Evolutionary conservation across 2,329 filamentous ascomycete genomes (phyloP).

Genomic region (Fusarium globosum): DNA sequence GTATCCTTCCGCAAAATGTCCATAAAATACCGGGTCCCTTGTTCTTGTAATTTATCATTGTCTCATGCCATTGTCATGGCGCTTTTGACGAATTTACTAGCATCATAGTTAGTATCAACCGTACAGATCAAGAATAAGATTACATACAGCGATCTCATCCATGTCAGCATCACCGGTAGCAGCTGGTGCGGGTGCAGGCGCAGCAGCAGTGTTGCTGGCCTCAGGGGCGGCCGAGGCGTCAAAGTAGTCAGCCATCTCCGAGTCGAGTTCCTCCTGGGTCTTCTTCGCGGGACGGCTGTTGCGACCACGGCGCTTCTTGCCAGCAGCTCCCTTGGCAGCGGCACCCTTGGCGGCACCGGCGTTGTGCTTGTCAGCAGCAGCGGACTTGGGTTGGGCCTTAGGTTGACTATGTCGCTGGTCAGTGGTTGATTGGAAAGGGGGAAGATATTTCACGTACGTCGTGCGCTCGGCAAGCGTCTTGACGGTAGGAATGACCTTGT

Average conservation of each 20-base stretch:
- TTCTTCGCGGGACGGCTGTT: conserved; percentile 80
- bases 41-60: conserved; percentile 37
- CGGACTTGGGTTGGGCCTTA: conserved; percentile 78
- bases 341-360: conserved; percentile 57
- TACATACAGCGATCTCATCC: conserved; percentile 69
- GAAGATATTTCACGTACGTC: conserved; percentile 60
- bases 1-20: conserved; percentile 20
- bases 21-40: conserved; percentile 32
- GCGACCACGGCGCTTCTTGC: conserved; percentile 64
- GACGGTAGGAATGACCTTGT: conserved; percentile 72
- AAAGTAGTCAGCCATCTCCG: conserved; percentile 98
- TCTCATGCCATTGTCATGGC: neutral
- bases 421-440: conserved; percentile 2
- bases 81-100: conserved; percentile 24
- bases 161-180: conserved; percentile 69
- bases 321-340: conserved; percentile 57
- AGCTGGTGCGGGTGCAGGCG: conserved; percentile 58
- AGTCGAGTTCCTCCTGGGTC: conserved; percentile 94
- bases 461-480: conserved; percentile 87
- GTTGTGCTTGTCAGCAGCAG: conserved; percentile 77
- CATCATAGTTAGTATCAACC: conserved; percentile 19
- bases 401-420: conserved; percentile 44
- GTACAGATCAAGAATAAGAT: no score
- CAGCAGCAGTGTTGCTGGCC: conserved; percentile 57
- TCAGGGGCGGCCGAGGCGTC: conserved; percentile 60